These are phyloP conservation scores for Baorangia bicolor DNA, from an alignment of 768 basidiomycete species.

Conservation along the genomic window DNA sequence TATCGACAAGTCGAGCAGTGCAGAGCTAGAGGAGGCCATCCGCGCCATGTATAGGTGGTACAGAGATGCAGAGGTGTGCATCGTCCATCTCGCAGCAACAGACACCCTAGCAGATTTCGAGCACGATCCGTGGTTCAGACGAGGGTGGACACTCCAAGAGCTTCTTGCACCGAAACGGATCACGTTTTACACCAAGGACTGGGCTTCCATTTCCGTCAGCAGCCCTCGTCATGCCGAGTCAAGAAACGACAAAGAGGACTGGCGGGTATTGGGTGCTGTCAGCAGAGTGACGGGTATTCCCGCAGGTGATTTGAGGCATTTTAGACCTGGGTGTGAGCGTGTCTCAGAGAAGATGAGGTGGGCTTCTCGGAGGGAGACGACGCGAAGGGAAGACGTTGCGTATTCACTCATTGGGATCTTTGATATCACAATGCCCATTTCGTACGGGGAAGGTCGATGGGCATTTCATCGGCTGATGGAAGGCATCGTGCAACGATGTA, in stretches of 20 bases:
- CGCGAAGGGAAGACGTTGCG: slow-evolving; percentile 8
- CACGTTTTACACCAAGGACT: slow-evolving; percentile 5
- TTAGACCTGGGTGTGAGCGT: slow-evolving; percentile 5
- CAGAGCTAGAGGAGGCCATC: slow-evolving; percentile 14
- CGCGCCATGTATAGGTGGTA: slow-evolving; percentile 12
- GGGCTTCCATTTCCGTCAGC: neutral
- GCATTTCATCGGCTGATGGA: slow-evolving; percentile 13
- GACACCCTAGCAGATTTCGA: slow-evolving; percentile 2
- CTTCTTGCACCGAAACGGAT: slow-evolving; percentile 7
- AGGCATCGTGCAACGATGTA: slow-evolving; percentile 6
- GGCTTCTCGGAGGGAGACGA: slow-evolving; percentile 12
- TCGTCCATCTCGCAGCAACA: slow-evolving; percentile 7
- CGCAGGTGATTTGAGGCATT: slow-evolving; percentile 5
- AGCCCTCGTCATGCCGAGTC: neutral
- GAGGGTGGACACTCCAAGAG: slow-evolving; percentile 15
- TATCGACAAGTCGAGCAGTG: slow-evolving; percentile 16
- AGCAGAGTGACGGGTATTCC: slow-evolving; percentile 2
- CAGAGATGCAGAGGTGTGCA: slow-evolving; percentile 5
- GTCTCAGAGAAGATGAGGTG: slow-evolving; percentile 16
- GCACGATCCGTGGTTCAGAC: slow-evolving; percentile 10
- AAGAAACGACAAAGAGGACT: slow-evolving; percentile 8
- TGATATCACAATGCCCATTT: slow-evolving; percentile 14
- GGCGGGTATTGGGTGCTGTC: slow-evolving; percentile 2
- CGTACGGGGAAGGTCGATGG: slow-evolving; percentile 15
- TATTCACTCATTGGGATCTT: slow-evolving; percentile 17